Conservation (phyloP, 2,329 filamentous ascomycete species). For the Apiospora malaysiana region DNA sequence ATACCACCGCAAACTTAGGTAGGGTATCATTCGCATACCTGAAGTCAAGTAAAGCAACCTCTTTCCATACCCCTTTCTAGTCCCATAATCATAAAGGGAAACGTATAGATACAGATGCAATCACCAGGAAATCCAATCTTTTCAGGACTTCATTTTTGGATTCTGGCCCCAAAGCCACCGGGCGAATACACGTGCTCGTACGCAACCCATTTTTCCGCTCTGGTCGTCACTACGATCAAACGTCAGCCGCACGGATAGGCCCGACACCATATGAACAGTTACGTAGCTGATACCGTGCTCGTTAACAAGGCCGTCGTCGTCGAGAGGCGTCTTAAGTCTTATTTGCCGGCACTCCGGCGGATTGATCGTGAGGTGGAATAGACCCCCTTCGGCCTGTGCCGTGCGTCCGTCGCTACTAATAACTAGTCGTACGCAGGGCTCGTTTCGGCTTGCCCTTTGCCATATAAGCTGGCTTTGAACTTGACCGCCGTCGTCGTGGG, state of each 20-base stretch:
- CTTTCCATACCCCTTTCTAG: neutral
- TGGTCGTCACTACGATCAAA: slow-evolving; percentile 31
- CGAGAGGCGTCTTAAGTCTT: neutral
- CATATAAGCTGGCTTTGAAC: neutral
- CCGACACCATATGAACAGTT: neutral
- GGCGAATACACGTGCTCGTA: slow-evolving; percentile 32
- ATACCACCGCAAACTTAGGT: neutral
- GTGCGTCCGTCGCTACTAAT: neutral
- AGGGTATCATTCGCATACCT: neutral
- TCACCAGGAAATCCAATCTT: neutral
- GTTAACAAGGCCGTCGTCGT: neutral
- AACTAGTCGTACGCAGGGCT: neutral
- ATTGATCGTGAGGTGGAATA: neutral
- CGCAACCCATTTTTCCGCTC: slow-evolving; percentile 27
- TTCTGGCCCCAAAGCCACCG: slow-evolving; percentile 33
- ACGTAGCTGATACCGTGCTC: neutral
- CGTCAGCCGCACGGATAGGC: slow-evolving; percentile 24
- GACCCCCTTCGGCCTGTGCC: neutral
- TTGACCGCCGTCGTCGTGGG: neutral
- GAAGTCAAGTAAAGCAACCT: neutral
- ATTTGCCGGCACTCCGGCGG: neutral
- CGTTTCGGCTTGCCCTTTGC: slow-evolving; percentile 1
- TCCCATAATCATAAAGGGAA: neutral
- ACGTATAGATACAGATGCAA: neutral
- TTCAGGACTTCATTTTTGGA: slow-evolving; percentile 23